Conservation (phyloP, 2,329 filamentous ascomycete genomes). For the Exophiala aquamarina region DNA sequence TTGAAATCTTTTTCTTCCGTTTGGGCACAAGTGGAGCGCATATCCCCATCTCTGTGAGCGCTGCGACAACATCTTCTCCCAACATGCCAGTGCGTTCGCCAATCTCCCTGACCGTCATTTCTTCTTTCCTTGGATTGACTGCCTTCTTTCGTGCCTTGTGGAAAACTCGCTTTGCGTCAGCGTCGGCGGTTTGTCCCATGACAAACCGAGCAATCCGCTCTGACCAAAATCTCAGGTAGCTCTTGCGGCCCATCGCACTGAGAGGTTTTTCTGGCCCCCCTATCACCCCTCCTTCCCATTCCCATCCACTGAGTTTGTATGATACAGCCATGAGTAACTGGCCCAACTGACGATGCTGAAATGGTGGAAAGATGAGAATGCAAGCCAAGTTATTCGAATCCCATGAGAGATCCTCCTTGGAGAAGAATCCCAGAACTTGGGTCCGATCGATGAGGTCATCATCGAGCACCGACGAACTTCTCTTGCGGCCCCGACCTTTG, state of each 20-base stretch:
- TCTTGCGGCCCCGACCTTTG: constrained; percentile 23
- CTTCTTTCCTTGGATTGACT: constrained; percentile 34
- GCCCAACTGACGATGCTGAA: constrained; percentile 87
- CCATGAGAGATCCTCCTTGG: constrained; percentile 98
- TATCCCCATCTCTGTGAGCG: constrained; percentile 78
- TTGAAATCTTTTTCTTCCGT: constrained; percentile 50
- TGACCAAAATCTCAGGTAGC: constrained; percentile 84
- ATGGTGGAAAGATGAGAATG: constrained; percentile 92
- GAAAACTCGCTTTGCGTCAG: constrained; percentile 32
- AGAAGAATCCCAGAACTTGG: constrained; percentile 92
- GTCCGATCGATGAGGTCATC: constrained; percentile 33
- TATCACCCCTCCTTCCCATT: constrained; percentile 64
- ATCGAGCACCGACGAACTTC: constrained; percentile 19
- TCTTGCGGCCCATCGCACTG: constrained; percentile 77
- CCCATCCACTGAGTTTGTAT: constrained; percentile 84
- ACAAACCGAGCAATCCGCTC: constrained; percentile 73
- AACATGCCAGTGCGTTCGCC: constrained; percentile 79
- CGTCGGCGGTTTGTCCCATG: constrained; percentile 32
- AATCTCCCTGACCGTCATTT: constrained; percentile 68
- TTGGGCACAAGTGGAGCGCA: constrained; percentile 49
- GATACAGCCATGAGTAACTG: constrained; percentile 87
- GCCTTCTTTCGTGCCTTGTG: constrained; percentile 39
- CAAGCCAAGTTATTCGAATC: constrained; percentile 97
- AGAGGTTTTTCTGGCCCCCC: constrained; percentile 94
- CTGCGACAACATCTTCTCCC: constrained; percentile 76